Percentiles rank a stretch among this genome's conserved stretches.
Evolutionary conservation across 2,329 filamentous ascomycete genomes (phyloP).

Genomic region (Fusarium hainanense): DNA sequence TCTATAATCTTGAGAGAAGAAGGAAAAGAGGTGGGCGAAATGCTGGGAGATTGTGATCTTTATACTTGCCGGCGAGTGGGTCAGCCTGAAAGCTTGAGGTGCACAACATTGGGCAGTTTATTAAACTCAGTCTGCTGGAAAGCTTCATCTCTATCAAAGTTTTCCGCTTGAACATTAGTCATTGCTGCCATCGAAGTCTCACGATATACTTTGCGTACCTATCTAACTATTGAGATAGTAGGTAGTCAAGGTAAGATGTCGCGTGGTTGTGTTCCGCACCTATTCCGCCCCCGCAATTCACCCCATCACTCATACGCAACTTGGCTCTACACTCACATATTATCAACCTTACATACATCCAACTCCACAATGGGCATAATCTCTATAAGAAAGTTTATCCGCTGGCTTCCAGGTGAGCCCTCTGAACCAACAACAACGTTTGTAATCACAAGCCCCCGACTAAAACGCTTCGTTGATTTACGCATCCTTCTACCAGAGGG

Average conservation of each 20-base stretch:
- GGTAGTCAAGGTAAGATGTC: background rate
- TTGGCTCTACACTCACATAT: background rate
- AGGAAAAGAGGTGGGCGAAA: background rate
- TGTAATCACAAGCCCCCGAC: slow-evolving; percentile 69
- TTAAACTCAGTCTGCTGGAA: background rate
- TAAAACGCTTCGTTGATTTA: slow-evolving; percentile 69
- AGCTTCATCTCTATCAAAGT: background rate
- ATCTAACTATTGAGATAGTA: background rate
- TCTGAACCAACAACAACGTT: slow-evolving; percentile 72
- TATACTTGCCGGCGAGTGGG: background rate
- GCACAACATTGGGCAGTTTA: background rate
- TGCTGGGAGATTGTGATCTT: background rate
- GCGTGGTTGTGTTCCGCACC: slow-evolving; percentile 9
- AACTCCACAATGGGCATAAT: slow-evolving; percentile 58
- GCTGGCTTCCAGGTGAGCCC: slow-evolving; percentile 64
- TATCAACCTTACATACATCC: background rate
- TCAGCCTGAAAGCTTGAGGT: background rate
- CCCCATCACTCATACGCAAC: background rate
- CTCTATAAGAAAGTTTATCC: slow-evolving; percentile 68
- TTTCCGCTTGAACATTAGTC: background rate
- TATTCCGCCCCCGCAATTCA: slow-evolving; percentile 21
- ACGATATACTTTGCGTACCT: background rate
- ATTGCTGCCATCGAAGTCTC: background rate
- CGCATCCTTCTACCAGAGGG: slow-evolving; percentile 59
- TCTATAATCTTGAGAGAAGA: background rate